Conservation (phyloP, 331 rosid genomes). For the Pyracantha coccinea region DNA sequence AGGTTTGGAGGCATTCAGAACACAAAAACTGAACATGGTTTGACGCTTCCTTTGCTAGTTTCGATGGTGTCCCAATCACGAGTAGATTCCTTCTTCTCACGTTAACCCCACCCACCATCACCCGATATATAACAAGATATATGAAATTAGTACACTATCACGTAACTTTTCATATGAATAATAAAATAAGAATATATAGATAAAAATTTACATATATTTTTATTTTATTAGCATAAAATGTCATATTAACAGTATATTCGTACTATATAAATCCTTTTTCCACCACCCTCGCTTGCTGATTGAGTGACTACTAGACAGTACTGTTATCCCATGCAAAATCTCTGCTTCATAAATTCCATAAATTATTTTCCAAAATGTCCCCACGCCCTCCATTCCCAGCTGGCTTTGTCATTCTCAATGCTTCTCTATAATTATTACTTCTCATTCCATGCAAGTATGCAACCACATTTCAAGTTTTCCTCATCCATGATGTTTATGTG, state of each 20-base stretch:
- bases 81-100: constrained; percentile 18
- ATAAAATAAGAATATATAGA: too few relatives aligned
- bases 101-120: not conserved
- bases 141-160: too few relatives aligned
- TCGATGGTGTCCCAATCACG: constrained; percentile 24
- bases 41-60: constrained; percentile 30
- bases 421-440: not conserved
- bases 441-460: not conserved
- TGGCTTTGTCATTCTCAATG: not conserved
- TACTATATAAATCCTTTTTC: not conserved
- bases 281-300: not conserved
- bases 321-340: not conserved
- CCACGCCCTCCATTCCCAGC: not conserved
- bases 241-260: too few relatives aligned
- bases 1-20: constrained; percentile 47
- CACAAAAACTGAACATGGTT: constrained; percentile 24
- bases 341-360: not conserved
- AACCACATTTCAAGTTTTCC: not conserved
- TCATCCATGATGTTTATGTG: not conserved
- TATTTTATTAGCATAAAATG: too few relatives aligned
- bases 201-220: too few relatives aligned
- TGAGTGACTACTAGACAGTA: not conserved
- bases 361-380: not conserved
- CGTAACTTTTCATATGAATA: too few relatives aligned
- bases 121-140: not conserved